Evolutionary conservation across 2,329 filamentous ascomycete genomes (phyloP).

Genomic region (Knoxdaviesia capensis): DNA sequence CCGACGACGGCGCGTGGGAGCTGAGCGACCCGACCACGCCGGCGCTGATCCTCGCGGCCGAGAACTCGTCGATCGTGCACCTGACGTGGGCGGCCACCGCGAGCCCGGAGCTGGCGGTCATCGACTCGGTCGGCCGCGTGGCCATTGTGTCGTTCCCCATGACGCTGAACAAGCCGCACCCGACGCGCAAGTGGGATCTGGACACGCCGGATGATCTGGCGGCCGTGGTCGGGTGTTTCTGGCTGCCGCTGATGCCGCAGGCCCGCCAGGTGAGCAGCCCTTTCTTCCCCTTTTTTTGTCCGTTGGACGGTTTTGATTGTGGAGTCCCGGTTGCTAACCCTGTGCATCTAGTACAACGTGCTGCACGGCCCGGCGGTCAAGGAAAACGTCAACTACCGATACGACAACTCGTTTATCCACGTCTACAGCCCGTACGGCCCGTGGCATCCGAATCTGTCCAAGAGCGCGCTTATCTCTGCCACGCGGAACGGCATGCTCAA

Average conservation of each 20-base stretch:
- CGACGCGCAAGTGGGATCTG: constrained; percentile 39
- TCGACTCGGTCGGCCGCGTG: constrained; percentile 63
- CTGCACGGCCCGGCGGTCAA: constrained; percentile 44
- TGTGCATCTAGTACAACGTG: constrained; percentile 16
- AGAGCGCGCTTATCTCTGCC: constrained; percentile 57
- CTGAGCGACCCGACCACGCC: constrained; percentile 52
- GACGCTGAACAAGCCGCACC: constrained; percentile 51
- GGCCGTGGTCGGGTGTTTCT: constrained; percentile 66
- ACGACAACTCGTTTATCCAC: constrained; percentile 44
- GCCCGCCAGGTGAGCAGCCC: constrained; percentile 15
- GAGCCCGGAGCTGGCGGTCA: constrained; percentile 61
- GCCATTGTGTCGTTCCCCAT: constrained; percentile 52
- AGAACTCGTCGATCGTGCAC: constrained; percentile 52
- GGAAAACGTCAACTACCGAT: constrained; percentile 42
- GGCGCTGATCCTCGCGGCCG: constrained; percentile 37
- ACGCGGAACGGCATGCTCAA: constrained; percentile 55
- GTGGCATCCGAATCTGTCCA: constrained; percentile 48
- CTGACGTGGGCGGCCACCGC: constrained; percentile 58
- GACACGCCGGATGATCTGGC: constrained; percentile 57
- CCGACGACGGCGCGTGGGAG: constrained; percentile 52
- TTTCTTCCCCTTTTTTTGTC: no score
- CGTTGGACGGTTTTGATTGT: no score
- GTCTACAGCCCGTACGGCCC: constrained; percentile 54
- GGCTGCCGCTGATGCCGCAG: constrained; percentile 46
- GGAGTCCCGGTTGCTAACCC: not conserved